Evolutionary conservation across 129 eudicot genomes (phyloP).

Genomic region (carrot (Daucus carota)): DNA sequence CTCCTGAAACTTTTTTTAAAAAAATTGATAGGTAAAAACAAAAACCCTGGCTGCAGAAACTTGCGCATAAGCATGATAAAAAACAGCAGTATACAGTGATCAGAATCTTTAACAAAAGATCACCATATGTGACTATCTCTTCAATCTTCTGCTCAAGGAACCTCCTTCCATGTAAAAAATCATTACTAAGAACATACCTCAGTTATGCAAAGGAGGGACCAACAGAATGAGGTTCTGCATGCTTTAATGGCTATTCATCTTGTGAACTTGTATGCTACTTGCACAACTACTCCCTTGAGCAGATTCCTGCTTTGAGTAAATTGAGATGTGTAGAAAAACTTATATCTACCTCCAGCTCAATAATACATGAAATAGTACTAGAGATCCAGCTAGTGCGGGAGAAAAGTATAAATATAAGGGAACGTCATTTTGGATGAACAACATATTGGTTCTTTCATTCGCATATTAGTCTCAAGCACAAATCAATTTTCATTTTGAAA

Average conservation of each 20-base stretch:
- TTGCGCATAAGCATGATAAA: no score
- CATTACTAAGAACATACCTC: background rate
- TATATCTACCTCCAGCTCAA: background rate
- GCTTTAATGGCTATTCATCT: background rate
- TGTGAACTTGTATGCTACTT: background rate
- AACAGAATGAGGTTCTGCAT: background rate
- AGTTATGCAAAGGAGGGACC: background rate
- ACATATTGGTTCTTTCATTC: background rate
- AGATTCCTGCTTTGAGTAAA: background rate
- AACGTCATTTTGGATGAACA: background rate
- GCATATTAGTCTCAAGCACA: background rate
- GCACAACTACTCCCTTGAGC: background rate
- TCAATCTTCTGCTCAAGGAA: background rate
- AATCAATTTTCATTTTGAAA: no score
- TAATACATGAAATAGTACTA: background rate
- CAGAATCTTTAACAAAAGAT: no score
- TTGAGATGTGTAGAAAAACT: background rate
- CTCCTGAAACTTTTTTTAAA: no score
- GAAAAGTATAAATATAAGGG: background rate
- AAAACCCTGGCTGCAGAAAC: no score
- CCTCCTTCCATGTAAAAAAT: background rate
- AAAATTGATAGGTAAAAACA: no score
- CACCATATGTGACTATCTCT: background rate
- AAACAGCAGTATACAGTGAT: no score
- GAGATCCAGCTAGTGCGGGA: background rate